Conservation (phyloP, 345 rosid species). For the Reutealis trisperma region DNA sequence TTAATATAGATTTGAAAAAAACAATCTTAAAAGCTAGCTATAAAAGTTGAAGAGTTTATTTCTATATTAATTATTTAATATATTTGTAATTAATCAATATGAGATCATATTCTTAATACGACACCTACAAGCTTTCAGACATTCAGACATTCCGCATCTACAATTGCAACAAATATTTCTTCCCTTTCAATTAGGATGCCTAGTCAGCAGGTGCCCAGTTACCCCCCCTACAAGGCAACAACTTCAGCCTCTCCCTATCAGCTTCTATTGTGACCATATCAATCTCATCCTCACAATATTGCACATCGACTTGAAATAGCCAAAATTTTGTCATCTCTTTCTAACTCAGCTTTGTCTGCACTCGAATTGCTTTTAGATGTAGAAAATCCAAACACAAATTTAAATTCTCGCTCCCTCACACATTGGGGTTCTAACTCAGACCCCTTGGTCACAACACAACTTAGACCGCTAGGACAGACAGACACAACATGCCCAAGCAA, state of each 20-base stretch:
- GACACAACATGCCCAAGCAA: slow-evolving; percentile 7
- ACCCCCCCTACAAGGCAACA: slow-evolving; percentile 10
- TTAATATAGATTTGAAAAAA: too few relatives aligned
- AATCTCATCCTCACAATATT: slow-evolving; percentile 14
- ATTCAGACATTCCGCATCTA: slow-evolving; percentile 30
- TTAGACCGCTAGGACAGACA: slow-evolving; percentile 7
- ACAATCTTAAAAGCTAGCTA: too few relatives aligned
- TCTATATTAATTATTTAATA: too few relatives aligned
- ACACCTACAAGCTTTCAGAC: slow-evolving; percentile 49
- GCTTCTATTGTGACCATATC: slow-evolving; percentile 9
- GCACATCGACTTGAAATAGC: slow-evolving; percentile 11
- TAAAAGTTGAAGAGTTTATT: too few relatives aligned
- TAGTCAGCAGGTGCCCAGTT: slow-evolving; percentile 18
- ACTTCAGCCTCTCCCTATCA: slow-evolving; percentile 18
- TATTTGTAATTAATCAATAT: too few relatives aligned
- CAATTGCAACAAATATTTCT: slow-evolving; percentile 14
- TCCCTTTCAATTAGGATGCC: slow-evolving; percentile 20
- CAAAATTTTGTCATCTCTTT: slow-evolving; percentile 13
- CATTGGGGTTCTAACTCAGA: slow-evolving; percentile 9
- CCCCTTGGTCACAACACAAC: slow-evolving; percentile 12
- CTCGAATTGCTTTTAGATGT: slow-evolving; percentile 25
- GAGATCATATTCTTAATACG: too few relatives aligned
- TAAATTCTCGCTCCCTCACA: slow-evolving; percentile 10
- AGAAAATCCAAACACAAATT: slow-evolving; percentile 18
- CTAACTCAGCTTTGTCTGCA: slow-evolving; percentile 18